These are phyloP conservation scores for Phytophthora kernoviae DNA, from an alignment of 352 stramenopile species.

Conservation along the genomic window DNA sequence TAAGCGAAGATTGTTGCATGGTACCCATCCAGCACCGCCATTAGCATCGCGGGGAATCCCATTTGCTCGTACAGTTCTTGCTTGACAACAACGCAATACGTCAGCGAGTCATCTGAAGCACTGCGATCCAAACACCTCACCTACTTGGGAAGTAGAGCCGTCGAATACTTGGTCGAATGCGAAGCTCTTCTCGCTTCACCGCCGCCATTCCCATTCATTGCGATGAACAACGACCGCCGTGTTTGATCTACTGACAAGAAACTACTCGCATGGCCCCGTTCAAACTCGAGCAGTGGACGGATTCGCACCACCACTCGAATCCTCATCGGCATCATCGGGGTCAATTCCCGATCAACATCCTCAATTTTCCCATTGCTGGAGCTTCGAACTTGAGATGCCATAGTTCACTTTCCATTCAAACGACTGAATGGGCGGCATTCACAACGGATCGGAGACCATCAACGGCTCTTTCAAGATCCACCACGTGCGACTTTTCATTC, in stretches of 20 bases:
- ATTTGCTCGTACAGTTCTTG: slow-evolving; percentile 47
- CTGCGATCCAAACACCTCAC: background rate
- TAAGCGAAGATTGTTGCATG: slow-evolving; percentile 93
- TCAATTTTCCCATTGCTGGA: background rate
- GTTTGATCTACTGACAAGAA: slow-evolving; percentile 37
- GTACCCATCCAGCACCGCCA: slow-evolving; percentile 86
- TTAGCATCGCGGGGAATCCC: slow-evolving; percentile 58
- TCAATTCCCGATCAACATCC: background rate
- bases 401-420: background rate
- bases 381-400: background rate
- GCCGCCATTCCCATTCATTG: slow-evolving; percentile 8
- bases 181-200: slow-evolving; percentile 40
- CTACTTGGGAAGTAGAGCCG: slow-evolving; percentile 35
- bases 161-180: slow-evolving; percentile 64
- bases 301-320: slow-evolving; percentile 65
- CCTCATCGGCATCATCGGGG: background rate
- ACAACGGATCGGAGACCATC: background rate
- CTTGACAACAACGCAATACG: slow-evolving; percentile 11
- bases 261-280: slow-evolving; percentile 38
- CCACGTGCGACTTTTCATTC: slow-evolving; percentile 51
- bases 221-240: slow-evolving; percentile 34
- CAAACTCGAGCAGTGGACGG: slow-evolving; percentile 41
- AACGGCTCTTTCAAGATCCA: slow-evolving; percentile 32
- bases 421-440: too few relatives aligned
- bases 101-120: background rate